Percentiles rank a stretch among this genome's conserved stretches.
These are phyloP conservation scores for Sphagnum fallax DNA, from an alignment of 228 moss, liverwort and hornwort genomes.

Conservation along the genomic window DNA sequence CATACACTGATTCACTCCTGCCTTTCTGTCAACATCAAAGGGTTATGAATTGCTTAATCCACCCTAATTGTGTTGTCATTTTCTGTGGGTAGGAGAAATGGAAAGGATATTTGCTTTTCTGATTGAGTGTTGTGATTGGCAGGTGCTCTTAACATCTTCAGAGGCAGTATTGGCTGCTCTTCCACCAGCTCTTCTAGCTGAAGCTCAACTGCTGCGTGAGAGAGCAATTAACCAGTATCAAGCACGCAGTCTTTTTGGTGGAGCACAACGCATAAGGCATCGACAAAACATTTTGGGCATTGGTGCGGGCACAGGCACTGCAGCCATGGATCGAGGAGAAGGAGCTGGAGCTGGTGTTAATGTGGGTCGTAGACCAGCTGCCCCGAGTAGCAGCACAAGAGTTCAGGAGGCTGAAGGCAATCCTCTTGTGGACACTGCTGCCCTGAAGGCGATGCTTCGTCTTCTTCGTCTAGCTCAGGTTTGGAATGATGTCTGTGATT, in stretches of 20 bases:
- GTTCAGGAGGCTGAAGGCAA: constrained; percentile 92
- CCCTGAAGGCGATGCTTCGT: constrained; percentile 79
- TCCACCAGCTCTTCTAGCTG: constrained; percentile 92
- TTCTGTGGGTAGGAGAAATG: no score
- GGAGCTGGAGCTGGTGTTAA: constrained; percentile 68
- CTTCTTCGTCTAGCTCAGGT: constrained; percentile 92
- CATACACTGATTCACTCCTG: no score
- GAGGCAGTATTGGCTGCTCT: constrained; percentile 87
- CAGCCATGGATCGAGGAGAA: constrained; percentile 55
- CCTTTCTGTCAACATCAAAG: no score
- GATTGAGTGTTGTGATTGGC: not conserved
- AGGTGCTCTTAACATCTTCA: constrained; percentile 90
- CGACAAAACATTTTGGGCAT: constrained; percentile 70
- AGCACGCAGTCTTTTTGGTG: constrained; percentile 80
- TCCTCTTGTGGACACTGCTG: constrained; percentile 73
- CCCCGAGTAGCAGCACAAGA: constrained; percentile 44
- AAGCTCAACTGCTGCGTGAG: constrained; percentile 89
- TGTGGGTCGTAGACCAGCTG: constrained; percentile 59
- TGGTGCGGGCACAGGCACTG: constrained; percentile 34
- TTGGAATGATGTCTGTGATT: not conserved
- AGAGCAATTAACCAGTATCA: constrained; percentile 96
- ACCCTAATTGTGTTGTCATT: no score
- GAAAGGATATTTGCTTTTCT: no score
- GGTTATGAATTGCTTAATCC: no score
- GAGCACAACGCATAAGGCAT: constrained; percentile 59